Conservation (phyloP, 2,329 filamentous ascomycete genomes). For the Meredithiella fracta region DNA sequence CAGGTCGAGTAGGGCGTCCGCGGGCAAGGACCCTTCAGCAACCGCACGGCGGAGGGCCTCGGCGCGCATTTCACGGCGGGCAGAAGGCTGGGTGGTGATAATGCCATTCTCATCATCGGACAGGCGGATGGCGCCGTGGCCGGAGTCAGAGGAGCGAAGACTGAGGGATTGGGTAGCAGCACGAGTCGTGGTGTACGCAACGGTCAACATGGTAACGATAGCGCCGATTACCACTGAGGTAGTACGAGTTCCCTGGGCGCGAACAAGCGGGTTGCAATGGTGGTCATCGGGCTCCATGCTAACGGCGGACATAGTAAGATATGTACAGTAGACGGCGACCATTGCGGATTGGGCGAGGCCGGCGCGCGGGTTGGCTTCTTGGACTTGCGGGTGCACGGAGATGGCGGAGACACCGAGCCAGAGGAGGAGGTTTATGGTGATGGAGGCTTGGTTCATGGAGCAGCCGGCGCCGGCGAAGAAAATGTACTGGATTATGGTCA, state of each 20-base stretch:
- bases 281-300: conserved; percentile 95
- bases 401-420: conserved; percentile 66
- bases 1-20: conserved; percentile 66
- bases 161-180: conserved; percentile 83
- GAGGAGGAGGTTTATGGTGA: conserved; percentile 80
- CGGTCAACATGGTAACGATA: conserved; percentile 88
- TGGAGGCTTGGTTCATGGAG: conserved; percentile 91
- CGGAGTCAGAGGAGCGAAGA: conserved; percentile 35
- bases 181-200: conserved; percentile 92
- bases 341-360: conserved; percentile 95
- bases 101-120: conserved; percentile 70
- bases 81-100: conserved; percentile 57
- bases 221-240: conserved; percentile 86
- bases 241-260: conserved; percentile 70
- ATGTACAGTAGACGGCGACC: conserved; percentile 96
- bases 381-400: conserved; percentile 77
- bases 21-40: conserved; percentile 79
- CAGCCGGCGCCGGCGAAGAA: conserved; percentile 77
- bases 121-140: conserved; percentile 16
- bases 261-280: conserved; percentile 81
- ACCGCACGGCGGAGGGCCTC: conserved; percentile 83
- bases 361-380: conserved; percentile 83
- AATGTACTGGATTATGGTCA: conserved; percentile 94
- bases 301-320: conserved; percentile 93
- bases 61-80: conserved; percentile 77